Conservation (phyloP, 2,329 filamentous ascomycete species). For the Didymella pomorum region DNA sequence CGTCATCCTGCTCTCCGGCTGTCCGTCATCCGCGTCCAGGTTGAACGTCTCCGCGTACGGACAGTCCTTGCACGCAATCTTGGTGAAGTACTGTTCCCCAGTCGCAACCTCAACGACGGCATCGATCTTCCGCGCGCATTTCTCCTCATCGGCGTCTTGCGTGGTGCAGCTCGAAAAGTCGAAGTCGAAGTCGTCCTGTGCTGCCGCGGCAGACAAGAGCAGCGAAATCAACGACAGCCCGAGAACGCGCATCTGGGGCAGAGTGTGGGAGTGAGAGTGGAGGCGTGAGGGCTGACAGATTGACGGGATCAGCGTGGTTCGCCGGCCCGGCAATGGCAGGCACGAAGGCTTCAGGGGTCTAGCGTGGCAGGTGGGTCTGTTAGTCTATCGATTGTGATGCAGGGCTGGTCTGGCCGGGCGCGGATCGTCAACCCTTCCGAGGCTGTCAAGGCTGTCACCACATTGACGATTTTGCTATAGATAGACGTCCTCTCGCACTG, state of each 20-base stretch:
- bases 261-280: slow-evolving; percentile 12
- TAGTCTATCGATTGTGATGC: slow-evolving; percentile 12
- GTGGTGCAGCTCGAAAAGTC: slow-evolving; percentile 29
- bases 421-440: neutral
- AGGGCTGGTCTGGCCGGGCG: slow-evolving; percentile 11
- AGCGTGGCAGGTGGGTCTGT: slow-evolving; percentile 6
- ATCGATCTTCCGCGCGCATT: slow-evolving; percentile 36
- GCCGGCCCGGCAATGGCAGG: slow-evolving; percentile 8
- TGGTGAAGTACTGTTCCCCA: slow-evolving; percentile 41
- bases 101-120: slow-evolving; percentile 34
- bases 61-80: slow-evolving; percentile 43
- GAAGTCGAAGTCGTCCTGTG: slow-evolving; percentile 19
- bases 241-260: slow-evolving; percentile 21
- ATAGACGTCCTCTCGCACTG: neutral
- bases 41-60: slow-evolving; percentile 22
- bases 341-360: slow-evolving; percentile 8
- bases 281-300: slow-evolving; percentile 11
- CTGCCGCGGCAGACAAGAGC: slow-evolving; percentile 13
- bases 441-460: neutral
- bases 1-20: slow-evolving; percentile 16
- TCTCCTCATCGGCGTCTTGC: slow-evolving; percentile 14
- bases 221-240: slow-evolving; percentile 24
- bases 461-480: neutral
- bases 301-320: slow-evolving; percentile 3
- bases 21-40: slow-evolving; percentile 6